Percentiles rank a stretch among this genome's conserved stretches.
phyloP scores from a whole-genome alignment of 768 basidiomycete genomes.

The Leccinum barrowsii region DNA sequence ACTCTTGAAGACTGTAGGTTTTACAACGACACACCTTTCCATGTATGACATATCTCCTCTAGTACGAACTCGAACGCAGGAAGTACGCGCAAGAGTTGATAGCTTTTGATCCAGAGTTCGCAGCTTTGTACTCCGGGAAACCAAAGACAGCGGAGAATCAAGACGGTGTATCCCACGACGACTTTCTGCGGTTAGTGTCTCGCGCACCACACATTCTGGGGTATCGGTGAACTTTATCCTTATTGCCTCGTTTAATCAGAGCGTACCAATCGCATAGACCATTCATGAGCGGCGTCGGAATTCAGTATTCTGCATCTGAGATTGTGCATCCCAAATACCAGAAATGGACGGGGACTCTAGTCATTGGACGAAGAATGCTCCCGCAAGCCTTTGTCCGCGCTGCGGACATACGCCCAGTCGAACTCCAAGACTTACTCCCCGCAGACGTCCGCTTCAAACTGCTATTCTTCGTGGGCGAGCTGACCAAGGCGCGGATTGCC shows the following conservation, averaged over 20 bases:
- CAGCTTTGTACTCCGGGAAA: conserved; percentile 65
- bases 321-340: conserved; percentile 34
- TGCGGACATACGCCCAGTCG: conserved; percentile 34
- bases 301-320: conserved; percentile 37
- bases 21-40: background rate
- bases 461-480: conserved; percentile 32
- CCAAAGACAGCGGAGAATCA: conserved; percentile 44
- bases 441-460: conserved; percentile 40
- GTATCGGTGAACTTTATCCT: background rate
- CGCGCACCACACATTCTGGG: background rate
- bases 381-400: conserved; percentile 35
- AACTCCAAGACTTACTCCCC: conserved; percentile 41
- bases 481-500: conserved; percentile 19
- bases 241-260: conserved; percentile 17
- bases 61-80: conserved; percentile 70
- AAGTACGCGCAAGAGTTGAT: conserved; percentile 73
- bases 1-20: conserved; percentile 40
- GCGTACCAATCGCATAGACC: conserved; percentile 37
- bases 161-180: conserved; percentile 32
- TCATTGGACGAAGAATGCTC: conserved; percentile 38
- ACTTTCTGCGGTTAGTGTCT: conserved; percentile 33
- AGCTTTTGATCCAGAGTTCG: conserved; percentile 62
- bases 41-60: background rate
- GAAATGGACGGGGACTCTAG: conserved; percentile 28
- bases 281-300: conserved; percentile 37